Evolutionary conservation across 1,284 basidiomycete species (phyloP).

Genomic region (Flammula alnicola): DNA sequence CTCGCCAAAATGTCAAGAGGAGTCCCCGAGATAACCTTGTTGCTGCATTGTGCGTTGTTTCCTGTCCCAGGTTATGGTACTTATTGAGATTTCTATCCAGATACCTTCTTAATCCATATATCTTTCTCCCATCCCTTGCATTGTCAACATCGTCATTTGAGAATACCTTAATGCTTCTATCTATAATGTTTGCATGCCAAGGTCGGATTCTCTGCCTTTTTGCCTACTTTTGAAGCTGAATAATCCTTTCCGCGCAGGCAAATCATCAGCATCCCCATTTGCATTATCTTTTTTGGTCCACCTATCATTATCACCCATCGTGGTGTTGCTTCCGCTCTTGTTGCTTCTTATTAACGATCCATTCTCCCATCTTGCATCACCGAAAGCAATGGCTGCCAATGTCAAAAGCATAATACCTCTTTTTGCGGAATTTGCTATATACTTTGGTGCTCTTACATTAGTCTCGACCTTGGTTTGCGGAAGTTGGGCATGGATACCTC

Average conservation of each 20-base stretch:
- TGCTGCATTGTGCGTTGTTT: slow-evolving; percentile 59
- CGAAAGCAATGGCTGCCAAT: slow-evolving; percentile 47
- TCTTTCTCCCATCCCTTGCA: slow-evolving; percentile 78
- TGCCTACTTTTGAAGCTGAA: neutral
- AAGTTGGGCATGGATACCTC: slow-evolving; percentile 66
- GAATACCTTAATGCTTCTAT: slow-evolving; percentile 68
- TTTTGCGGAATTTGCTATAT: slow-evolving; percentile 54
- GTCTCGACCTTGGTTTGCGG: slow-evolving; percentile 60
- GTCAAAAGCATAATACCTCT: slow-evolving; percentile 43
- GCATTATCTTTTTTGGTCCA: slow-evolving; percentile 73
- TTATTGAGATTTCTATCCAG: slow-evolving; percentile 42
- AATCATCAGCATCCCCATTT: slow-evolving; percentile 59
- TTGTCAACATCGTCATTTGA: slow-evolving; percentile 83
- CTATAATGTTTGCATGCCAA: slow-evolving; percentile 75
- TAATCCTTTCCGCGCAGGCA: slow-evolving; percentile 47
- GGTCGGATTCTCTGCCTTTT: slow-evolving; percentile 44
- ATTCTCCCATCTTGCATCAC: slow-evolving; percentile 66
- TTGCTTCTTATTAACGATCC: slow-evolving; percentile 68
- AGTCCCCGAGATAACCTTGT: slow-evolving; percentile 60
- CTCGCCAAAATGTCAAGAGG: slow-evolving; percentile 51
- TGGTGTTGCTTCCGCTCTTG: slow-evolving; percentile 71
- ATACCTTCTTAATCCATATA: slow-evolving; percentile 89
- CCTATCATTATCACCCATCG: slow-evolving; percentile 70
- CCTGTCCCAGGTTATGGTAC: neutral
- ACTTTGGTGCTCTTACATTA: slow-evolving; percentile 51